Base-by-base conservation (phyloP, 495 filamentous ascomycete species). In the Parathielavia hyrcaniae region DNA sequence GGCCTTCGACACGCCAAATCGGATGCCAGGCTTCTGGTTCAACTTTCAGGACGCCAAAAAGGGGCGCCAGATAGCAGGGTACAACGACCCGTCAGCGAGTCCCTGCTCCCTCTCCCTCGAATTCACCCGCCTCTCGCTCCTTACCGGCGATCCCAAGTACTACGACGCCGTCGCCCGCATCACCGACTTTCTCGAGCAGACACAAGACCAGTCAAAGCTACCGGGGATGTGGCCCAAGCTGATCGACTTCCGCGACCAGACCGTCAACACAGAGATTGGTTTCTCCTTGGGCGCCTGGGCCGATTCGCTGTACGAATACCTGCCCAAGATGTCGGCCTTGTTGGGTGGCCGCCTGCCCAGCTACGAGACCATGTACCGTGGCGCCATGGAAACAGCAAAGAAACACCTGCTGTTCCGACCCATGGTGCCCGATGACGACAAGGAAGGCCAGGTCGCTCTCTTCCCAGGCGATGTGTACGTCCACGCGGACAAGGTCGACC, bases 261-360 rank as follows among this genome's bases (percentile, higher is more conserved):
- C 71, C 50, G 50, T 64, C 14, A 57, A 64, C 13, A 55, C 50
- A 19, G 75, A 72, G 23, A 67, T 30, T 19, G 61, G 61, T 17
- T 96, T 84, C 61, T 85, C 82, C 0, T 70, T 95, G 22, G 91
- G 88, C 39, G 88, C 81, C 14, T 72, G 82, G 68, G 81, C 86
- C 5, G 91, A 96, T 67, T 91, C 87, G 11, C 79, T 84, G 12
- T 95, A 95, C 67, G 93, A 97, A 68, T 96, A 97, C 68, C 72
- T 98, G 35, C 86, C 91, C 26, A 97, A 84, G 67, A 79, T 79
- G 69, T 74, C 79, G 60, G 69, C 74, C 30, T 62, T 77, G 2
- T 63, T 72, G 23, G 68, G 70, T 20, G 75, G 73, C 4, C 60
- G 69, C 16, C 61, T 72, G 17, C 65, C 64, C 12, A 55, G 69